Evolutionary conservation across 2,329 filamentous ascomycete species (phyloP).

Genomic region (Pseudogymnoascus sp.): DNA sequence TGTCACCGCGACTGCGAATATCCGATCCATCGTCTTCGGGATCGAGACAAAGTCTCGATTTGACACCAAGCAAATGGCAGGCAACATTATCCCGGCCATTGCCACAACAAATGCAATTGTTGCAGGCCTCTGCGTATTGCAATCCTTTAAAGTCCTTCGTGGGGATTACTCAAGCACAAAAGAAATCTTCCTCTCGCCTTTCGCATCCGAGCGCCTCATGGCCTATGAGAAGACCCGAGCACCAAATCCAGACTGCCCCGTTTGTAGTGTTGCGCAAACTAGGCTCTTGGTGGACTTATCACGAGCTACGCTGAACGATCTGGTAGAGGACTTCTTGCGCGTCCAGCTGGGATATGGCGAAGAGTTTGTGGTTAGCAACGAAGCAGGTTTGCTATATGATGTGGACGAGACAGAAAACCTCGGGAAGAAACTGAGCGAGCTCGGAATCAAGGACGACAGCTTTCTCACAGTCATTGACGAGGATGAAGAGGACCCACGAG

Average conservation of each 20-base stretch:
- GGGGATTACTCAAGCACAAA: conserved; percentile 62
- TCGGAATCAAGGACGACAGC: conserved; percentile 64
- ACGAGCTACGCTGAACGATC: conserved; percentile 64
- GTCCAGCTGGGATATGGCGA: conserved; percentile 66
- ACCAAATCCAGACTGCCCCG: conserved; percentile 74
- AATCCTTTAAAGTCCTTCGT: conserved; percentile 83
- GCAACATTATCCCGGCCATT: conserved; percentile 97
- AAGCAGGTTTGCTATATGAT: conserved; percentile 75
- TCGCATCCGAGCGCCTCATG: conserved; percentile 48
- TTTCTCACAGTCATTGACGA: conserved; percentile 81
- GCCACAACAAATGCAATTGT: conserved; percentile 97
- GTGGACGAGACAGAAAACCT: conserved; percentile 82
- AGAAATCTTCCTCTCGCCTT: conserved; percentile 76
- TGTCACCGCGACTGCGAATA: conserved; percentile 80
- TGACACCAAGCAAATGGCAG: conserved; percentile 97
- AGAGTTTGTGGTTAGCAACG: conserved; percentile 70
- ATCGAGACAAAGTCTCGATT: conserved; percentile 87
- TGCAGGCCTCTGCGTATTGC: conserved; percentile 81
- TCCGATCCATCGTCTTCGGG: conserved; percentile 79
- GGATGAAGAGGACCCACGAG: conserved; percentile 62
- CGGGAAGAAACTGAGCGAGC: conserved; percentile 64
- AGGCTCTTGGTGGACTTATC: conserved; percentile 59
- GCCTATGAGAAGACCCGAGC: conserved; percentile 46
- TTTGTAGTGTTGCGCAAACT: conserved; percentile 68
- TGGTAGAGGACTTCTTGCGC: conserved; percentile 68